Conservation (phyloP, 441 rosid species). For the Metrosideros polymorpha region DNA sequence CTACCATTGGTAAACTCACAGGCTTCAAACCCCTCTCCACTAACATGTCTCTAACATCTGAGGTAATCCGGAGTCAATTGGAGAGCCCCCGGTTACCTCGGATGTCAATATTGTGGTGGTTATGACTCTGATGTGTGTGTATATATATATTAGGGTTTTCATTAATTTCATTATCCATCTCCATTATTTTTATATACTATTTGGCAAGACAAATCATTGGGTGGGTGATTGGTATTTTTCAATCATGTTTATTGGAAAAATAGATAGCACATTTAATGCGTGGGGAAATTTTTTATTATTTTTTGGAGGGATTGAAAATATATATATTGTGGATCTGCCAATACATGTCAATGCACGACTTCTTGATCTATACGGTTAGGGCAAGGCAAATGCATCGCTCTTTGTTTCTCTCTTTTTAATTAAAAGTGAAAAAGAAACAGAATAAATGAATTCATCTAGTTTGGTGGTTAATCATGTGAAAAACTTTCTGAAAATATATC, state of each 20-base stretch:
- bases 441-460: background rate
- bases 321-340: background rate
- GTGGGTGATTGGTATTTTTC: background rate
- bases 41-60: no score
- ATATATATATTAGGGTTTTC: background rate
- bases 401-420: background rate
- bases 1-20: no score
- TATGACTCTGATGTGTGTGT: slow-evolving; percentile 1
- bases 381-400: background rate
- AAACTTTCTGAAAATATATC: background rate
- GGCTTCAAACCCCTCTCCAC: no score
- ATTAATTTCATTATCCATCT: background rate
- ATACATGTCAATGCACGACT: background rate
- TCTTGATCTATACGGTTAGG: background rate
- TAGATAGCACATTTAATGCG: background rate
- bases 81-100: no score
- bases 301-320: background rate
- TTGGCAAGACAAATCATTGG: background rate
- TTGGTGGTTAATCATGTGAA: background rate
- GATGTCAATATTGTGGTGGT: background rate
- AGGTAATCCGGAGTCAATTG: no score
- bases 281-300: background rate
- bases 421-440: background rate
- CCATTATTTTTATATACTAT: background rate
- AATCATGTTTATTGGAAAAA: background rate